A percentile compares a stretch with the other conserved stretches of the same genome.
Evolutionary conservation across 1,284 basidiomycete species (phyloP).

Genomic region (Cutaneotrichosporon sp.): DNA sequence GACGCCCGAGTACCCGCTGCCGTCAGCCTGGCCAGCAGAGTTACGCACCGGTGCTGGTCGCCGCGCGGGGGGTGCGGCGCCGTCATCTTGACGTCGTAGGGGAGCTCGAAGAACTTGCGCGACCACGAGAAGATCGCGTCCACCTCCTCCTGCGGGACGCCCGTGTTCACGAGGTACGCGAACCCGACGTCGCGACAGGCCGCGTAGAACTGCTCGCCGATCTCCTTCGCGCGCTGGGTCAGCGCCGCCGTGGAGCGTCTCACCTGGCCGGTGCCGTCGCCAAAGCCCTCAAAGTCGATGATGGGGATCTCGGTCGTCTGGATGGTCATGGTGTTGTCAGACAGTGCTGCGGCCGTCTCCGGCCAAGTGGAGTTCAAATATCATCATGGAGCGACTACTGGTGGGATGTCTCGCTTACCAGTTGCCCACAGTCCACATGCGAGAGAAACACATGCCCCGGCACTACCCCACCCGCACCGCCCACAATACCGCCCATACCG

Average conservation of each 20-base stretch:
- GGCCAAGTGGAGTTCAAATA: too few species aligned
- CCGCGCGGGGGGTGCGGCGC: slow-evolving; percentile 63
- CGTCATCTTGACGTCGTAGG: slow-evolving; percentile 59
- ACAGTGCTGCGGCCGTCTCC: too few species aligned
- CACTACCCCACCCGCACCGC: too few species aligned
- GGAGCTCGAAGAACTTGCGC: slow-evolving; percentile 60
- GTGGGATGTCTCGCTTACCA: too few species aligned
- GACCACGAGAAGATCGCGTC: slow-evolving; percentile 60
- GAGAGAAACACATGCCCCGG: too few species aligned
- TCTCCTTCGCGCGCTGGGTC: slow-evolving; percentile 22
- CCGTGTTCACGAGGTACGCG: slow-evolving; percentile 56
- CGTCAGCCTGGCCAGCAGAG: slow-evolving; percentile 22
- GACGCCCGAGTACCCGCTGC: slow-evolving; percentile 55
- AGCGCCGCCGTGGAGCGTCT: not conserved
- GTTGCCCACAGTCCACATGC: too few species aligned
- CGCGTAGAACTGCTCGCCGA: slow-evolving; percentile 30
- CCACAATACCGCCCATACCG: too few species aligned
- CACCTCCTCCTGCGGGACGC: slow-evolving; percentile 56
- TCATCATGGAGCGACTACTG: too few species aligned
- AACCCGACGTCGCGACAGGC: slow-evolving; percentile 53
- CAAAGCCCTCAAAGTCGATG: slow-evolving; percentile 38
- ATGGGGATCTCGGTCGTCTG: slow-evolving; percentile 25
- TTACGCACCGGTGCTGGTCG: slow-evolving; percentile 32
- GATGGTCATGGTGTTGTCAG: too few species aligned
- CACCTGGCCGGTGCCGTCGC: slow-evolving; percentile 29